These are phyloP conservation scores for Termitomyces sp. DNA, from an alignment of 768 basidiomycete species.

Conservation along the genomic window DNA sequence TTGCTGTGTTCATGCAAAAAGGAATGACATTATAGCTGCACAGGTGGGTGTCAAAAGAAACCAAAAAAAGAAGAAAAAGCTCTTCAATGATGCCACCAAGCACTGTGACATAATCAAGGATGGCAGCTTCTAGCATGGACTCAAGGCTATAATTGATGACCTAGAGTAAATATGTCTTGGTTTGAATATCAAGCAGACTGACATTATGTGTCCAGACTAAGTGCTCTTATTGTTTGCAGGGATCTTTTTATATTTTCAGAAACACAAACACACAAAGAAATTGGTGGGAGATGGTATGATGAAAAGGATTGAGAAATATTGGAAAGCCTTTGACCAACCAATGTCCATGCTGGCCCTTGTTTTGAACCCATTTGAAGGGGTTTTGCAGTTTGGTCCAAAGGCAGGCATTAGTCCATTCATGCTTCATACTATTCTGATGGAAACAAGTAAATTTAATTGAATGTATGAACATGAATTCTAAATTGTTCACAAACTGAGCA, in stretches of 20 bases:
- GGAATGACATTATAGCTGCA: constrained; percentile 19
- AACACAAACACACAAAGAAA: background rate
- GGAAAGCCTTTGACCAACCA: background rate
- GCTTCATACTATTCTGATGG: background rate
- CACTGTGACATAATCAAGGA: constrained; percentile 22
- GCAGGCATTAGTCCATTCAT: background rate
- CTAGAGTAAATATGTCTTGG: constrained; percentile 27
- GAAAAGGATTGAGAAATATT: background rate
- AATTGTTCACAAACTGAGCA: no score
- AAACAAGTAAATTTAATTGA: background rate
- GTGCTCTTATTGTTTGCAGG: background rate
- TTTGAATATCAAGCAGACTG: constrained; percentile 12
- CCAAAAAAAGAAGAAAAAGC: constrained; percentile 17
- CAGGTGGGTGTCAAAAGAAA: constrained; percentile 28
- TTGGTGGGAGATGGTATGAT: background rate
- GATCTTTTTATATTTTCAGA: background rate
- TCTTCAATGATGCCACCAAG: constrained; percentile 14
- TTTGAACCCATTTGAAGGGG: background rate
- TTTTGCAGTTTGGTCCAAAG: background rate
- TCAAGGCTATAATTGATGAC: constrained; percentile 21
- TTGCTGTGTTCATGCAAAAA: constrained; percentile 17
- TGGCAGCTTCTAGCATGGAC: constrained; percentile 16
- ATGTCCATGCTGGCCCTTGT: background rate
- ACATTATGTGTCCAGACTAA: background rate
- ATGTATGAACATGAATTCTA: no score